Evolutionary conservation across 1,139 yeast genomes (phyloP).

Genomic region (Citeromyces hawaiiensis): DNA sequence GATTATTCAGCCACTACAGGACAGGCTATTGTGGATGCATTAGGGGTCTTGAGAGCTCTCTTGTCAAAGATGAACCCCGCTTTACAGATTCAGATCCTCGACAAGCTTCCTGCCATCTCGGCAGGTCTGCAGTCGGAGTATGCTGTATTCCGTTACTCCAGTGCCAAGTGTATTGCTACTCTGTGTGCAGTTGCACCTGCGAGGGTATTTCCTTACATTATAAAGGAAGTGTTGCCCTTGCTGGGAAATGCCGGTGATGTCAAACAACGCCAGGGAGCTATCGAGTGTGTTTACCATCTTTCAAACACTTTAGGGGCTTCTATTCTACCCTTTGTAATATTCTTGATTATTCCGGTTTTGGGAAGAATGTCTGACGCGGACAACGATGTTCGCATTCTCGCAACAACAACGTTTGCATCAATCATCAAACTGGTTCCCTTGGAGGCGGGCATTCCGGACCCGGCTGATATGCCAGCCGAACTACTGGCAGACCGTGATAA

Average conservation of each 20-base stretch:
- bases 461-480: conserved; percentile 80
- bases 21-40: conserved; percentile 74
- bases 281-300: conserved; percentile 81
- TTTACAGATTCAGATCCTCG: conserved; percentile 36
- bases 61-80: conserved; percentile 45
- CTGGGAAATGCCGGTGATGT: conserved; percentile 67
- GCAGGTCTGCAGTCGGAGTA: conserved; percentile 55
- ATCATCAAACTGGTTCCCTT: conserved; percentile 91
- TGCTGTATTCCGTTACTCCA: conserved; percentile 79
- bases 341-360: conserved; percentile 86
- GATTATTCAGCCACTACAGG: conserved; percentile 39
- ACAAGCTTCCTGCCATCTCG: conserved; percentile 32
- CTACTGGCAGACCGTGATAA: conserved; percentile 81
- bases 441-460: conserved; percentile 96
- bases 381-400: conserved; percentile 74
- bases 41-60: conserved; percentile 71
- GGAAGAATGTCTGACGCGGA: conserved; percentile 98
- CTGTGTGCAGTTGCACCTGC: conserved; percentile 67
- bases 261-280: conserved; percentile 84
- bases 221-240: conserved; percentile 70
- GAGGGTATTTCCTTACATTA: conserved; percentile 64
- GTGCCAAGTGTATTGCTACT: conserved; percentile 83
- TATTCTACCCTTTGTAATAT: conserved; percentile 88
- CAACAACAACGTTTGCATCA: conserved; percentile 94
- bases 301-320: conserved; percentile 78